Evolutionary conservation across 2,329 filamentous ascomycete species (phyloP), one percentile per base, ranked within the genome.

Genomic region (Amauroascus niger): DNA sequence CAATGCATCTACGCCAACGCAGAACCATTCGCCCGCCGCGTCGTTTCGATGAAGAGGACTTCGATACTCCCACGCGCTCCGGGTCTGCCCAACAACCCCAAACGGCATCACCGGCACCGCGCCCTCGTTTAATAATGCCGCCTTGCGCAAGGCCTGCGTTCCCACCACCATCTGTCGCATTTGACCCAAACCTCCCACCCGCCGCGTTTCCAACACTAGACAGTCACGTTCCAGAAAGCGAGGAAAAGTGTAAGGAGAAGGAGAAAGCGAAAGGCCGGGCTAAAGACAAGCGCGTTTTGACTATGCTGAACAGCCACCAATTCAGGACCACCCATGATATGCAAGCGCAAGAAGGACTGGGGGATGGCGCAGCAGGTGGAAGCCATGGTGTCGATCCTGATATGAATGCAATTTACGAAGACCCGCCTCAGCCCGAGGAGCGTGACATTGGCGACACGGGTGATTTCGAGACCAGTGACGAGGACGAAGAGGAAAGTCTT

Each of bases 161-260:
- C 49, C 59, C n/a, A 50, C 41, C 55, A 44, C 56, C 18, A 3
- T 61, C 56, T 57, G 59, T 64, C 46, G 65, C 65, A 16, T 74
- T 64, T 54, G 62, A 73, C 57, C 70, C 72, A 8, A 61, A 68
- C 41, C 59, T 68, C 14, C 68, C 66, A 40, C 67, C 71, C 41
- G 71, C 71, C 32, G 67, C 65, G 6, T 74, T 74, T 53, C 72
- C 72, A 20, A 72, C 67, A 6, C 52, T 71, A 16, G 61, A 67
- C 26, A 30, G 40, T 26, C 52, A 44, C 8, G 20, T 28, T 13
- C 48, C 48, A 14, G 43, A 18, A 28, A 46, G 9, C 11, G 8
- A 8, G 18, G 11, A 37, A 11, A 14, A 37, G 11, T 26, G 33
- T 30, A 52, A 8, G 22, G 41, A 46, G 9, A 45, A 45, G 7